Evolutionary conservation across 2,329 filamentous ascomycete genomes (phyloP).

Genomic region (Aureobasidium sp.): DNA sequence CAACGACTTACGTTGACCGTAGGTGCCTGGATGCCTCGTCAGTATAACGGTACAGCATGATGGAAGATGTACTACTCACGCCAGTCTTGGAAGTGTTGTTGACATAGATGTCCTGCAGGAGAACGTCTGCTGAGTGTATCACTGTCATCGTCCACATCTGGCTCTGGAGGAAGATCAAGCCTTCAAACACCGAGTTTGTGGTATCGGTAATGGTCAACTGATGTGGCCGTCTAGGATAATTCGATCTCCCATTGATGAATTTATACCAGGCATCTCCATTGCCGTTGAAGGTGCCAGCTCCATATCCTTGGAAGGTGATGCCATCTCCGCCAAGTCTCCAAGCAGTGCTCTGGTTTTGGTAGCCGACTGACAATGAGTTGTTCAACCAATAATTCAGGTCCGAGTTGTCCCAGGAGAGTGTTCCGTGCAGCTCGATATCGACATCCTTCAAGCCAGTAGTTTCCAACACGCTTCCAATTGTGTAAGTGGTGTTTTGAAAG

Average conservation of each 20-base stretch:
- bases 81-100: slow-evolving; percentile 39
- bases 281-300: slow-evolving; percentile 49
- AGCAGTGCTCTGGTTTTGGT: slow-evolving; percentile 50
- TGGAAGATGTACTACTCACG: neutral
- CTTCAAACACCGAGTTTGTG: slow-evolving; percentile 42
- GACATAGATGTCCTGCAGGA: slow-evolving; percentile 47
- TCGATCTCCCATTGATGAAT: slow-evolving; percentile 36
- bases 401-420: slow-evolving; percentile 35
- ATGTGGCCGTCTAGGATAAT: slow-evolving; percentile 45
- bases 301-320: slow-evolving; percentile 44
- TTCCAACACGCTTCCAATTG: slow-evolving; percentile 46
- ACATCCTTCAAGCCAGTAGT: slow-evolving; percentile 41
- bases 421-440: slow-evolving; percentile 44
- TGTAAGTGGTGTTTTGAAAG: slow-evolving; percentile 44
- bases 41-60: slow-evolving; percentile 16
- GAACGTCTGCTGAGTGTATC: slow-evolving; percentile 41
- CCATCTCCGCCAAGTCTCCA: slow-evolving; percentile 50
- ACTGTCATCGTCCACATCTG: slow-evolving; percentile 56
- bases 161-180: slow-evolving; percentile 47
- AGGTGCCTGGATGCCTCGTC: slow-evolving; percentile 17
- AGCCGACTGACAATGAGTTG: slow-evolving; percentile 45
- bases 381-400: slow-evolving; percentile 47
- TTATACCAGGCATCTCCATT: slow-evolving; percentile 57
- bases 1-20: slow-evolving; percentile 20
- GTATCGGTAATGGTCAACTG: slow-evolving; percentile 46